Evolutionary conservation across 768 basidiomycete genomes (phyloP), one percentile per base, ranked within the genome.

Genomic region (Exidia glandulosa): DNA sequence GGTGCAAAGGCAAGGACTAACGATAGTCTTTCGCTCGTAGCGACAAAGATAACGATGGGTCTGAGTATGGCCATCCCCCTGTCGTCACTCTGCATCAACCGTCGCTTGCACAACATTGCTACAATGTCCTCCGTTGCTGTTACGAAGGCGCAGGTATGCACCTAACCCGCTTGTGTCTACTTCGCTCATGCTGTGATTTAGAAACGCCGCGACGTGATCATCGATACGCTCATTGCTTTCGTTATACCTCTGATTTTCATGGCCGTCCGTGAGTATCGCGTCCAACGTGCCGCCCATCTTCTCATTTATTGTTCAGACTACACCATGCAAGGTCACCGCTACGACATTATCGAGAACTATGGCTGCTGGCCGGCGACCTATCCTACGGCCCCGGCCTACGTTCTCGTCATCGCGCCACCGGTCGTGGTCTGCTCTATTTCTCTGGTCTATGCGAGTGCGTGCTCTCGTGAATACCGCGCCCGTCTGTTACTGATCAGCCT

Each of bases 91-190:
- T 82, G 80, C 67, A 84, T 84, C 66, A 82, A 81, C 64, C 78
- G 81, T n/a, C 79, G 85, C 16, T 76, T 88, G 5, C 86, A 85
- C 69, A 72, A 77, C 62, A 84, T 85, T 55, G 77, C 82, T 9
- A 71, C 76, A 32, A 29, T 34, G 25, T 34, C 30, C 32, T 55
- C 37, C 55, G 57, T 25, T 23, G 25, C 57, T 45, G 81, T 66
- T 75, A 70, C 66, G 70, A 70, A 34, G 76, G 70, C 27, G 36
- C 36, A 19, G 36, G n/a, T n/a, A n/a, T n/a, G n/a, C n/a, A n/a
- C n/a, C n/a, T n/a, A n/a, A n/a, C n/a, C n/a, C n/a, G n/a, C n/a
- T n/a, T n/a, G n/a, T n/a, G n/a, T n/a, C n/a, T n/a, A n/a, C n/a
- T n/a, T n/a, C n/a, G n/a, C n/a, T n/a, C n/a, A n/a, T n/a, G n/a